Percentiles rank a stretch among this genome's conserved stretches.
phyloP scores from a whole-genome alignment of 1,284 basidiomycete species.

The Malassezia globosa region DNA sequence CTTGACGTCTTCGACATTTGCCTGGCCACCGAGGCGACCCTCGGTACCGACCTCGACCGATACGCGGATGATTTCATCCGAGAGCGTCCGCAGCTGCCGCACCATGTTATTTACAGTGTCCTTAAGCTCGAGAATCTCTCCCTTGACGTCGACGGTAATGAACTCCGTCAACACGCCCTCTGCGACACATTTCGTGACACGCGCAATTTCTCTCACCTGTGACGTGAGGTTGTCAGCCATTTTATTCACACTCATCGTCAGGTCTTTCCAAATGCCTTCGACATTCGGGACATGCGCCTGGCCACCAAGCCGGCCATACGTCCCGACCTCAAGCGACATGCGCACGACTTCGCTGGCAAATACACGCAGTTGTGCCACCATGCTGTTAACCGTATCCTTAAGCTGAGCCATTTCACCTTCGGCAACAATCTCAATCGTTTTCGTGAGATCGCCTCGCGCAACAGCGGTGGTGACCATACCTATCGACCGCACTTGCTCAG shows the following conservation, averaged over 20 bases:
- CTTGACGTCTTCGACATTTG: slow-evolving; percentile 56
- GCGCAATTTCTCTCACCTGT: slow-evolving; percentile 46
- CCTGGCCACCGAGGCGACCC: slow-evolving; percentile 74
- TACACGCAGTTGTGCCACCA: slow-evolving; percentile 74
- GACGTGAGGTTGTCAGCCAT: slow-evolving; percentile 48
- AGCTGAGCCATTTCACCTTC: slow-evolving; percentile 82
- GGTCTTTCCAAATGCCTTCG: slow-evolving; percentile 50
- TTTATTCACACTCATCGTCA: slow-evolving; percentile 50
- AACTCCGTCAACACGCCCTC: slow-evolving; percentile 77
- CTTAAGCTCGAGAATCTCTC: slow-evolving; percentile 88
- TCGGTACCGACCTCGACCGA: slow-evolving; percentile 78
- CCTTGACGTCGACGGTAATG: slow-evolving; percentile 88
- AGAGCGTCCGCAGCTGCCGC: slow-evolving; percentile 40
- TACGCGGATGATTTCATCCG: slow-evolving; percentile 56
- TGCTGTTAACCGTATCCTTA: slow-evolving; percentile 76
- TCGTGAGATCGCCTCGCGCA: slow-evolving; percentile 53
- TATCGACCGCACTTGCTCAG: slow-evolving; percentile 83
- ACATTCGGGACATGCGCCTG: slow-evolving; percentile 49
- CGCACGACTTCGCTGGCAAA: slow-evolving; percentile 61
- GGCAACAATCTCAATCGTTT: slow-evolving; percentile 58
- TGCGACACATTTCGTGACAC: slow-evolving; percentile 58
- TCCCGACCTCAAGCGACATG: slow-evolving; percentile 47
- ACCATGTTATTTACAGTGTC: slow-evolving; percentile 49
- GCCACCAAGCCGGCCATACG: slow-evolving; percentile 44
- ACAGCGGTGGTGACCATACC: slow-evolving; percentile 85